Evolutionary conservation across 805 yeast genomes (phyloP).

Genomic region (Pachysolen tannophilus): DNA sequence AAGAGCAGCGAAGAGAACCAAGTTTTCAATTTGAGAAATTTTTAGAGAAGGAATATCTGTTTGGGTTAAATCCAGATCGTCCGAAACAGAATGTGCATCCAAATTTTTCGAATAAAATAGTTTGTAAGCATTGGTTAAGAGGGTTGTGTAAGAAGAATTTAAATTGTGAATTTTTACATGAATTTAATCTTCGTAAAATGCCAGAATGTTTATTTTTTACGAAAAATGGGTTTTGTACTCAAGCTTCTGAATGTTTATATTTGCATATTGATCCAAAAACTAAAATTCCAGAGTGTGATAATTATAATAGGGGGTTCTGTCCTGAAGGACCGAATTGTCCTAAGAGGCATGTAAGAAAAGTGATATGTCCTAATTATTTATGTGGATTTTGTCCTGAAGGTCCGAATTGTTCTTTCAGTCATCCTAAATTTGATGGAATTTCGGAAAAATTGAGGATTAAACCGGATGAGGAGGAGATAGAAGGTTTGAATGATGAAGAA

Average conservation of each 20-base stretch:
- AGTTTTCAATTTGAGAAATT: slow-evolving; percentile 70
- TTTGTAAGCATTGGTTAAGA: slow-evolving; percentile 96
- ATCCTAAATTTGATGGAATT: slow-evolving; percentile 62
- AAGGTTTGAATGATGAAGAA: no score
- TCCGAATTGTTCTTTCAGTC: slow-evolving; percentile 66
- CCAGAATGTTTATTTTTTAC: slow-evolving; percentile 91
- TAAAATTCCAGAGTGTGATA: slow-evolving; percentile 80
- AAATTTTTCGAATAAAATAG: slow-evolving; percentile 66
- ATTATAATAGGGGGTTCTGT: slow-evolving; percentile 85
- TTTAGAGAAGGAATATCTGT: slow-evolving; percentile 67
- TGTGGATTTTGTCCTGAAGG: slow-evolving; percentile 95
- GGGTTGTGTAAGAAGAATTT: slow-evolving; percentile 96
- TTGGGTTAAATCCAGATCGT: slow-evolving; percentile 81
- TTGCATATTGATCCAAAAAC: slow-evolving; percentile 85
- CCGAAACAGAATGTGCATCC: slow-evolving; percentile 80
- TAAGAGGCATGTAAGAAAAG: slow-evolving; percentile 70
- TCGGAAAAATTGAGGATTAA: slow-evolving; percentile 16
- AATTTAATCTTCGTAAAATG: slow-evolving; percentile 88
- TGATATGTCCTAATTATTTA: slow-evolving; percentile 69
- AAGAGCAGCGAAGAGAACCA: no score
- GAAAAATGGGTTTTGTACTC: slow-evolving; percentile 81
- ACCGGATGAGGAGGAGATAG: slow-evolving; percentile 10
- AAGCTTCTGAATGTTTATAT: slow-evolving; percentile 89
- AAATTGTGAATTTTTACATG: slow-evolving; percentile 93
- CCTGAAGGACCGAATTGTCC: slow-evolving; percentile 84